Evolutionary conservation across 257 asterid genomes (phyloP), one percentile per base, ranked within the genome.

Genomic region (Fraxinus quadrangulata): DNA sequence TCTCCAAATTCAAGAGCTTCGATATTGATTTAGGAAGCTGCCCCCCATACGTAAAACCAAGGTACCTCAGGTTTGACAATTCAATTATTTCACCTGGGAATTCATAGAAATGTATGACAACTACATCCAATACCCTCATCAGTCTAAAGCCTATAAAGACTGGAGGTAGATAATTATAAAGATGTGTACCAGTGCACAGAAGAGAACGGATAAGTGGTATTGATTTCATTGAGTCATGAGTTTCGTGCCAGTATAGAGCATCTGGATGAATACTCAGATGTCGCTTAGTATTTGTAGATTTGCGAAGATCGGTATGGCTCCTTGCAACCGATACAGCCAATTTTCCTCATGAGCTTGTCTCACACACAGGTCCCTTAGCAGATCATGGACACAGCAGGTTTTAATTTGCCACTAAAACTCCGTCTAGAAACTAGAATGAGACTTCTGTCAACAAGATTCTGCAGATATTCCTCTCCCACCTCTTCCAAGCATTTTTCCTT

Each of bases 391-490:
- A 4, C 63, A 66, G 40, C 81, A 84, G 6, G 75, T 19, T 49
- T 67, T 40, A 19, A 80, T 39, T 75, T 70, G 14, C 83, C 77
- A 31, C 26, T 66, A 33, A 17, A n/a, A 63, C 79, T 72, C 3
- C 39, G n/a, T 21, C 51, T n/a, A 67, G 66, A 26, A 45, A 66
- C 59, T 74, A 84, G 67, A n/a, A 84, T 39, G 3, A 78, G 74
- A 75, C 81, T 81, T 78, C 82, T 80, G 67, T 67, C 71, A n/a
- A 77, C 59, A 17, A 83, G 80, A 67, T 79, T 77, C n/a, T 42
- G 71, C 36, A 77, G 31, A 63, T 80, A 76, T 28, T 80, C 84
- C 10, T 59, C 17, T 24, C 79, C 80, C 12, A 74, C 65, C 67
- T 81, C 85, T 74, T 84, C 87, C 56, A 75, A 51, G 79, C 39